Conservation (phyloP, 2,329 filamentous ascomycete species). For the Alternaria hordeiaustralica region DNA sequence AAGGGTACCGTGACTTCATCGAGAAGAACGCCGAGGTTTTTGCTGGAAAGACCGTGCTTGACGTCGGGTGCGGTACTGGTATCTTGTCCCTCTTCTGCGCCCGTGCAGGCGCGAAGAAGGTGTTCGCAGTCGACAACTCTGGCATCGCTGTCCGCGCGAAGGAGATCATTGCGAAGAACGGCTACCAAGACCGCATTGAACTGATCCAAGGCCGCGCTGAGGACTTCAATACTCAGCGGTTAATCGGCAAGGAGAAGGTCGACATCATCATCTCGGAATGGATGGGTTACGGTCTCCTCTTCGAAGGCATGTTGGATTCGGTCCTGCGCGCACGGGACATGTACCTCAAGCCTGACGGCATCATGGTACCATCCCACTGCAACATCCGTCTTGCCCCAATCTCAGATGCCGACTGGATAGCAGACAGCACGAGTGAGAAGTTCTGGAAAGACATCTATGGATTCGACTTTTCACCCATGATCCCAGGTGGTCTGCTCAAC, state of each 20-base stretch:
- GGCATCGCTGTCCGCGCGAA: slow-evolving; percentile 86
- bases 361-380: slow-evolving; percentile 86
- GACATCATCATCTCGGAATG: slow-evolving; percentile 97
- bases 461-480: slow-evolving; percentile 93
- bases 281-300: slow-evolving; percentile 96
- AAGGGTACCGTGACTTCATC: slow-evolving; percentile 93
- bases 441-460: slow-evolving; percentile 96
- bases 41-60: slow-evolving; percentile 82
- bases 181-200: slow-evolving; percentile 74
- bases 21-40: slow-evolving; percentile 91
- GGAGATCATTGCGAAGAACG: slow-evolving; percentile 84
- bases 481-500: slow-evolving; percentile 79
- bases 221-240: slow-evolving; percentile 73
- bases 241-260: slow-evolving; percentile 62
- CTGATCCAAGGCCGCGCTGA: slow-evolving; percentile 87
- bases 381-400: slow-evolving; percentile 84
- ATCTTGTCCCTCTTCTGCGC: slow-evolving; percentile 96
- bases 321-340: slow-evolving; percentile 87
- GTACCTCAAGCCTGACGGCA: slow-evolving; percentile 79
- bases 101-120: slow-evolving; percentile 82
- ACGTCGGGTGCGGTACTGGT: slow-evolving; percentile 83
- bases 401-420: slow-evolving; percentile 76
- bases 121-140: slow-evolving; percentile 91
- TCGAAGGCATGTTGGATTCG: slow-evolving; percentile 95
- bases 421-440: slow-evolving; percentile 69